Percentiles rank a stretch among this genome's conserved stretches.
Evolutionary conservation across 371 early-diverging fungal species (phyloP).

Genomic region (Apophysomyces trapeziformis): DNA sequence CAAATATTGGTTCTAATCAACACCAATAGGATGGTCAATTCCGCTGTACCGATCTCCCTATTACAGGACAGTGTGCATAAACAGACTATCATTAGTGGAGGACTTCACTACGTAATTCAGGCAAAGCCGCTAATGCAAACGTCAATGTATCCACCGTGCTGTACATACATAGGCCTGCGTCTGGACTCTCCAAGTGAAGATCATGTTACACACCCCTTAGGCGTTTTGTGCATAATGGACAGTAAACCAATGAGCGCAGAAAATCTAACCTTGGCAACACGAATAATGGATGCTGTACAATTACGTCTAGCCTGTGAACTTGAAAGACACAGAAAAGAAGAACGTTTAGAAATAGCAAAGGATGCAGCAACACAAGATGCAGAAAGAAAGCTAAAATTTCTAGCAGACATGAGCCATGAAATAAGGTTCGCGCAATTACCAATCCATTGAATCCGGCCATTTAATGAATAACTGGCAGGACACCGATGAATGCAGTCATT

Average conservation of each 20-base stretch:
- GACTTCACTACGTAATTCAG: slow-evolving; percentile 2
- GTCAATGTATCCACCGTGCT: slow-evolving; percentile 11
- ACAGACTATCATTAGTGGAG: slow-evolving; percentile 11
- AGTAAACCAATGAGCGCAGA: slow-evolving; percentile 18
- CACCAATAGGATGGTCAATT: slow-evolving; percentile 7
- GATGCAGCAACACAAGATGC: slow-evolving; percentile 58
- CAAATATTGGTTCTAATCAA: not conserved
- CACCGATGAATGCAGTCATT: slow-evolving; percentile 68
- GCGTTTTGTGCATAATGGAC: slow-evolving; percentile 18
- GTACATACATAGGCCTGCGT: slow-evolving; percentile 5
- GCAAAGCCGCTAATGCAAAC: not conserved
- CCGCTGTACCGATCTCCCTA: slow-evolving; percentile 1
- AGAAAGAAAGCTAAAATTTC: slow-evolving; percentile 63
- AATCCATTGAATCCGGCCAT: not conserved
- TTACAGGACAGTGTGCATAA: slow-evolving; percentile 14
- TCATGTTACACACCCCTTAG: slow-evolving; percentile 14
- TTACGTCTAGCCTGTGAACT: slow-evolving; percentile 50
- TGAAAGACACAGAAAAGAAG: slow-evolving; percentile 44
- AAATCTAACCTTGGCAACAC: slow-evolving; percentile 11
- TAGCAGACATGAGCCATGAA: slow-evolving; percentile 64
- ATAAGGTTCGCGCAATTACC: slow-evolving; percentile 32
- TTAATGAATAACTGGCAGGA: slow-evolving; percentile 30
- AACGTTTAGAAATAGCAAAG: slow-evolving; percentile 49
- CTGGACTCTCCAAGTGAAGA: slow-evolving; percentile 11
- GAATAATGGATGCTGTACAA: slow-evolving; percentile 36